phyloP scores from a whole-genome alignment of 179 eudicot genomes.

The Spinacia oleracea region DNA sequence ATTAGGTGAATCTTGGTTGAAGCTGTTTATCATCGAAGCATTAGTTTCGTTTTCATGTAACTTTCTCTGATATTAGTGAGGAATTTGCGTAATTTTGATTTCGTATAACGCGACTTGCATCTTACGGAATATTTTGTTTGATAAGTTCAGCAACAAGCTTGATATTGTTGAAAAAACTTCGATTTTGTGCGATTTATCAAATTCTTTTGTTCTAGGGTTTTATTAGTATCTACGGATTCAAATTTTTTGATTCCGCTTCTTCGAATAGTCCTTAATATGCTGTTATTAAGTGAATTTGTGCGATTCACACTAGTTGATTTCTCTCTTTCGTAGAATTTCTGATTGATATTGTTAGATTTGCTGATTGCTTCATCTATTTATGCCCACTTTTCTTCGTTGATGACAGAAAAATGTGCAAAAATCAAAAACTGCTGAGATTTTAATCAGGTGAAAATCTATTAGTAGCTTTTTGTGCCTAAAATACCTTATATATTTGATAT shows the following conservation, averaged over 20 bases:
- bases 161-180: background rate
- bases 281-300: background rate
- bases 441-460: background rate
- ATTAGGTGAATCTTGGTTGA: background rate
- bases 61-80: background rate
- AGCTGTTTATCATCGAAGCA: background rate
- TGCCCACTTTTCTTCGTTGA: background rate
- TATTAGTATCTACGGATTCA: background rate
- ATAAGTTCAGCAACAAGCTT: background rate
- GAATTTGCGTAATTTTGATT: background rate
- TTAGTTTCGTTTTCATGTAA: background rate
- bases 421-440: background rate
- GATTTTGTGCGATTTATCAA: background rate
- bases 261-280: background rate
- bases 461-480: background rate
- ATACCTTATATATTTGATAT: background rate
- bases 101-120: background rate
- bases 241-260: background rate
- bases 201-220: background rate
- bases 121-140: background rate
- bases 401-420: background rate
- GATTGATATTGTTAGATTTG: background rate
- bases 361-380: background rate
- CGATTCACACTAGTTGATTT: background rate
- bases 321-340: background rate